Conservation (phyloP, 2,329 filamentous ascomycete species). For the Nannizziopsis arthrosporioides region DNA sequence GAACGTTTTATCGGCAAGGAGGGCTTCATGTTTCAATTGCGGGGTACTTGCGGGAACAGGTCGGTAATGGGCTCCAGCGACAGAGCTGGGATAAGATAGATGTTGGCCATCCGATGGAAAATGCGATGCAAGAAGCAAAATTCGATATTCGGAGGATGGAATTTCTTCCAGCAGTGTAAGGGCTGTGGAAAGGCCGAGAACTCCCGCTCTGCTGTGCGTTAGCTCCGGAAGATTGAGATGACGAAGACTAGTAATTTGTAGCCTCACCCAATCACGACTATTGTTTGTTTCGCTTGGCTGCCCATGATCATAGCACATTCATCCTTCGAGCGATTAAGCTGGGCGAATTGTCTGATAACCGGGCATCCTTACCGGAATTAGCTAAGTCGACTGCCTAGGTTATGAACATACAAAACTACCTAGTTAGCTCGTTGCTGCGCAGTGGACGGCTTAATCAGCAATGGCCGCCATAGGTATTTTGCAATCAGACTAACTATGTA, state of each 20-base stretch:
- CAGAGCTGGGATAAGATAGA: slow-evolving; percentile 36
- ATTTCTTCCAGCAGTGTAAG: slow-evolving; percentile 22
- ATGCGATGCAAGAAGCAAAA: slow-evolving; percentile 33
- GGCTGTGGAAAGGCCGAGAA: slow-evolving; percentile 31
- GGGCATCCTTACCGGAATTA: too few relatives aligned
- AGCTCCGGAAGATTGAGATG: slow-evolving; percentile 8
- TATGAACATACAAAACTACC: too few relatives aligned
- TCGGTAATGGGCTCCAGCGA: slow-evolving; percentile 39
- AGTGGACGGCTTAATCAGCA: too few relatives aligned
- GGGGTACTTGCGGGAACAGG: slow-evolving; percentile 32
- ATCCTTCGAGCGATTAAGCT: too few relatives aligned
- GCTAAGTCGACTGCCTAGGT: too few relatives aligned
- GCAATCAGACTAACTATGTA: too few relatives aligned
- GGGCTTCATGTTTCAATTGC: slow-evolving; percentile 27
- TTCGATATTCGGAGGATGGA: slow-evolving; percentile 20
- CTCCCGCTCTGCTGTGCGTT: slow-evolving; percentile 25
- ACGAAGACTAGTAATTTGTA: background rate
- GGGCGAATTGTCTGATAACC: too few relatives aligned
- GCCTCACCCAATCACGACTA: slow-evolving; percentile 29
- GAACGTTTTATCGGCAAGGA: slow-evolving; percentile 31
- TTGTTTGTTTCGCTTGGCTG: slow-evolving; percentile 18
- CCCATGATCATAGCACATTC: background rate
- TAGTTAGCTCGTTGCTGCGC: too few relatives aligned
- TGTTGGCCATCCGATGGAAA: slow-evolving; percentile 26
- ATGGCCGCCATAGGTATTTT: too few relatives aligned